Evolutionary conservation across 495 filamentous ascomycete genomes (phyloP).

Genomic region (Lichina pygmaea): DNA sequence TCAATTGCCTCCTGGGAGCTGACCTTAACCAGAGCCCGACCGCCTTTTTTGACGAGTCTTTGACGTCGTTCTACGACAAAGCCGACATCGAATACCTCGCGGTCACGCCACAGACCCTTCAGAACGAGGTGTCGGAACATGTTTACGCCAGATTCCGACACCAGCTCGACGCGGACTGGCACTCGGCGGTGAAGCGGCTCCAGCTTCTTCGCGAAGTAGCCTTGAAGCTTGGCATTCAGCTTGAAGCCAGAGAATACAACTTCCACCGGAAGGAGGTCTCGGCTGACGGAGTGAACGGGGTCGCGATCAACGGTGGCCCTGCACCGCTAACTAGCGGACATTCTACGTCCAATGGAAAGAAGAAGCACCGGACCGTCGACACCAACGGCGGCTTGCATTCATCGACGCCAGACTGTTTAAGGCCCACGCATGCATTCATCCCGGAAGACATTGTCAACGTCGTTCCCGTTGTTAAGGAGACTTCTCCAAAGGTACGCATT

Average conservation of each 20-base stretch:
- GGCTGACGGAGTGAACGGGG: conserved; percentile 8
- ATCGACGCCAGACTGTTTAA: conserved; percentile 15
- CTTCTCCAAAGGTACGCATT: conserved; percentile 30
- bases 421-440: conserved; percentile 31
- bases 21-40: conserved; percentile 48
- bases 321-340: conserved; percentile 17
- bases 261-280: conserved; percentile 25
- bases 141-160: conserved; percentile 47
- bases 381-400: conserved; percentile 26
- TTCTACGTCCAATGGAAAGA: conserved; percentile 34
- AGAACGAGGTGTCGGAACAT: conserved; percentile 42
- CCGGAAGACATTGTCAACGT: conserved; percentile 76
- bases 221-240: conserved; percentile 75
- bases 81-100: conserved; percentile 61
- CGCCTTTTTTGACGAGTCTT: conserved; percentile 45
- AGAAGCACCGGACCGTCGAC: conserved; percentile 36
- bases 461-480: conserved; percentile 82
- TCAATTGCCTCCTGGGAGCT: conserved; percentile 79
- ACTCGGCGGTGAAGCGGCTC: conserved; percentile 32
- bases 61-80: conserved; percentile 52
- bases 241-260: conserved; percentile 54
- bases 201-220: conserved; percentile 77
- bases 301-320: conserved; percentile 12
- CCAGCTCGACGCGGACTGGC: conserved; percentile 41
- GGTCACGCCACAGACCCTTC: conserved; percentile 43